phyloP scores from a whole-genome alignment of 495 filamentous ascomycete species.

The Aspergillus sclerotioniger region DNA sequence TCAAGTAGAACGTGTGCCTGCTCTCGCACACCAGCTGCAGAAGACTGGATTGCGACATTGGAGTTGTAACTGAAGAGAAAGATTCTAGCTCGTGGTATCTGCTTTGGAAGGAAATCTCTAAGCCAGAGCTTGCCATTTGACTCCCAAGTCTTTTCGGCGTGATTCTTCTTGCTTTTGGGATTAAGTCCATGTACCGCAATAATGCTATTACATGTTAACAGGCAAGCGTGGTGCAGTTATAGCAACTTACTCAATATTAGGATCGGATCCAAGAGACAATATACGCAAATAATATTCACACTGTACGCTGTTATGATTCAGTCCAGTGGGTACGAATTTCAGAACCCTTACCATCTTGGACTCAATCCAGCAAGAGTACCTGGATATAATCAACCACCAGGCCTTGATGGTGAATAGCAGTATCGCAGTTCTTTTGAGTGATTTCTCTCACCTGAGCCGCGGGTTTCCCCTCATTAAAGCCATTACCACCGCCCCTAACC shows the following conservation, averaged over 20 bases:
- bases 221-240: not conserved
- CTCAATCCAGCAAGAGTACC: too few species aligned
- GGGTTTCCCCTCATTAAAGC: not conserved
- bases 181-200: slow-evolving; percentile 46
- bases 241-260: slow-evolving; percentile 13
- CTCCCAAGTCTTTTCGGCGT: slow-evolving; percentile 33
- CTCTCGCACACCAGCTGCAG: slow-evolving; percentile 28
- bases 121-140: slow-evolving; percentile 32
- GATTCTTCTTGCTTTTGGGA: slow-evolving; percentile 19
- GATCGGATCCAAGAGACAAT: slow-evolving; percentile 9
- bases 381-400: not conserved
- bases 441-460: not conserved
- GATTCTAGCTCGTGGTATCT: slow-evolving; percentile 31
- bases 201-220: slow-evolving; percentile 30
- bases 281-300: slow-evolving; percentile 4
- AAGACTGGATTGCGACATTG: slow-evolving; percentile 28
- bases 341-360: not conserved
- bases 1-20: slow-evolving; percentile 31
- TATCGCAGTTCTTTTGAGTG: not conserved
- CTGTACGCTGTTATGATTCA: not conserved
- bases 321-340: not conserved
- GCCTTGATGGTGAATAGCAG: not conserved
- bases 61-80: slow-evolving; percentile 40
- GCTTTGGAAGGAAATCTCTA: slow-evolving; percentile 33
- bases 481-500: not conserved